Evolutionary conservation across 1,284 basidiomycete species (phyloP), one percentile per base, ranked within the genome.

Genomic region (Fistulinella staudtii): DNA sequence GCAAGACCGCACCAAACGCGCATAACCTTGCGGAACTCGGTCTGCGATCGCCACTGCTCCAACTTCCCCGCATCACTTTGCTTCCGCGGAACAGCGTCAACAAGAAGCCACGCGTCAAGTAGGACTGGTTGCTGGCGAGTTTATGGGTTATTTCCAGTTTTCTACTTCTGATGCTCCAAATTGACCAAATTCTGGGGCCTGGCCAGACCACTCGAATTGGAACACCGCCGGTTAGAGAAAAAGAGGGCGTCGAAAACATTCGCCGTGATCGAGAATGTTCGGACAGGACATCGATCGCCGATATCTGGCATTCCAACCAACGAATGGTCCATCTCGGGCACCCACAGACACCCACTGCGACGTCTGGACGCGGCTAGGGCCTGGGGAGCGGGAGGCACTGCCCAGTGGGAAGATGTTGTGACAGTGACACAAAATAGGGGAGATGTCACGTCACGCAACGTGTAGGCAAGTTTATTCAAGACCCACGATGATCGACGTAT

Each of bases 351-450:
- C 27, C 34, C 9, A 33, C 8, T 8, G 17, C 13, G 17, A 2
- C 11, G 22, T 30, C 11, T 37, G 30, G 24, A 35, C 11, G 9
- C 23, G 27, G 22, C 29, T n/a, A 21, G 15, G 20, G 24, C 29
- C 18, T 21, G n/a, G 21, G 17, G 21, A 36, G 30, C 5, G 29
- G 28, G 22, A 47, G 53, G 45, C 23, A 29, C 37, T 49, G 29
- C 36, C 51, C 11, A 45, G 44, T 49, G 58, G 54, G 57, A 56
- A 55, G 7, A 17, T 8, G 8, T 1, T 18, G 63, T 61, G 63
- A 61, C 47, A 28, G 0, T 36, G 57, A 65, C 52, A 61, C 61
- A n/a, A 35, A 8, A 65, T 35, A 66, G 61, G 63, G 61, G 60
- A 34, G 0, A 4, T 41, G 58, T 61, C 56, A 59, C 61, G 28